A percentile compares a stretch with the other conserved stretches of the same genome.
These are phyloP conservation scores for Mycena pura DNA, from an alignment of 768 basidiomycete genomes.

Conservation along the genomic window DNA sequence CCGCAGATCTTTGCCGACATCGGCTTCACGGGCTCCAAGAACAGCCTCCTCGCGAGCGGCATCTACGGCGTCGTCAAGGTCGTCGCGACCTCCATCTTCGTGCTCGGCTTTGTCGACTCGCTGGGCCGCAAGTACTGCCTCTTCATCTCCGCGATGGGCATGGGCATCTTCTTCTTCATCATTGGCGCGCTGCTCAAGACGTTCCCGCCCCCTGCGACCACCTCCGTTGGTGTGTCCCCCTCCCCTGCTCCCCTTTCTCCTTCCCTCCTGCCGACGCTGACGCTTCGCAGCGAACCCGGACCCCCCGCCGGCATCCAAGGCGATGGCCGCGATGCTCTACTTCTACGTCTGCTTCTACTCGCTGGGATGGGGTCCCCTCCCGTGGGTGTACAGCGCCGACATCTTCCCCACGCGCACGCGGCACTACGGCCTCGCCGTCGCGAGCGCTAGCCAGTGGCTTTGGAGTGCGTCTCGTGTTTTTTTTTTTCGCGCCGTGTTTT, in stretches of 20 bases:
- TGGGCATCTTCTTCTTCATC: constrained; percentile 84
- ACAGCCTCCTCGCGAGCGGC: constrained; percentile 76
- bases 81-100: constrained; percentile 68
- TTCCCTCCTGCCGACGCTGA: neutral
- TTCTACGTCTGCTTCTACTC: constrained; percentile 89
- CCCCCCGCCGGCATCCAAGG: constrained; percentile 68
- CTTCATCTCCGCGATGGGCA: constrained; percentile 77
- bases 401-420: constrained; percentile 90
- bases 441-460: constrained; percentile 82
- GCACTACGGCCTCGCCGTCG: constrained; percentile 79
- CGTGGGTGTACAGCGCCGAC: constrained; percentile 74
- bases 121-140: constrained; percentile 75
- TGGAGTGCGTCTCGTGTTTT: constrained; percentile 60
- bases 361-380: constrained; percentile 79
- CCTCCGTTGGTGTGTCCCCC: constrained; percentile 12
- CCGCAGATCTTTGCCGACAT: constrained; percentile 80
- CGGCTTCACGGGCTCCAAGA: constrained; percentile 66
- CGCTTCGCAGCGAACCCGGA: constrained; percentile 28
- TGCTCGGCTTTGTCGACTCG: constrained; percentile 70
- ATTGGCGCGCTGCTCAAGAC: constrained; percentile 85
- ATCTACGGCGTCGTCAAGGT: constrained; percentile 46
- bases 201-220: constrained; percentile 58
- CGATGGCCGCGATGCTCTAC: constrained; percentile 87
- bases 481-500: neutral
- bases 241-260: neutral